Conservation (phyloP, 768 basidiomycete genomes). For the Auricularia sp. region DNA sequence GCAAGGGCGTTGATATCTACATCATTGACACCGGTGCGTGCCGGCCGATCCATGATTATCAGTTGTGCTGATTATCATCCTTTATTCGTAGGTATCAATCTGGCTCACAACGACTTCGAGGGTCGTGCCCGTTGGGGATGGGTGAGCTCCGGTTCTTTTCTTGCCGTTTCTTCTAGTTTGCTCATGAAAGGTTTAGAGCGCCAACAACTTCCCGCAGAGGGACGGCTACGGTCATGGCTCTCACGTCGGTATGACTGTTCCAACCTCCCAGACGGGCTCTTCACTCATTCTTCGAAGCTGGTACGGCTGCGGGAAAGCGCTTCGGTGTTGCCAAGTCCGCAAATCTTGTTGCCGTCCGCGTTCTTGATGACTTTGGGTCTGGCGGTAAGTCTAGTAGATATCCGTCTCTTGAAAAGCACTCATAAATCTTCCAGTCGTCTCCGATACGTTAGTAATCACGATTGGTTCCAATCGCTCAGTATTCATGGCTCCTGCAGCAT, state of each 20-base stretch:
- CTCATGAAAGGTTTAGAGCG: background rate
- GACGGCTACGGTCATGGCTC: conserved; percentile 31
- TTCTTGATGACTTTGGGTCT: conserved; percentile 18
- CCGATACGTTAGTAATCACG: conserved; percentile 2
- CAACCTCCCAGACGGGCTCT: background rate
- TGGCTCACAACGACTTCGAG: conserved; percentile 26
- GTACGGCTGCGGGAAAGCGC: conserved; percentile 86
- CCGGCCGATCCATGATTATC: background rate
- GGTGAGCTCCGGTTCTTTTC: conserved; percentile 22
- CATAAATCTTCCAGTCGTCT: background rate
- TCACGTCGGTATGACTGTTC: conserved; percentile 15
- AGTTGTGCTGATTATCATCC: background rate
- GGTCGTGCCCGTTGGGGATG: conserved; percentile 35
- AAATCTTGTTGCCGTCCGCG: conserved; percentile 63
- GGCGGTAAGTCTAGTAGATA: conserved; percentile 16
- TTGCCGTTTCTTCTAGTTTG: background rate
- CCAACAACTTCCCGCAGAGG: conserved; percentile 9
- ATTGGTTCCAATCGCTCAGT: background rate
- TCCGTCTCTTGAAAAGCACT: background rate
- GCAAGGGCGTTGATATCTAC: conserved; percentile 7
- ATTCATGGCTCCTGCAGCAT: conserved; percentile 8
- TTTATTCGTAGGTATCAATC: background rate
- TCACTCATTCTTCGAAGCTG: conserved; percentile 35
- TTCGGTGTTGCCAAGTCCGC: conserved; percentile 97
- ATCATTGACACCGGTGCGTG: conserved; percentile 3